phyloP scores from a whole-genome alignment of 2,329 filamentous ascomycete genomes.

The Teratosphaeria epicoccoides region DNA sequence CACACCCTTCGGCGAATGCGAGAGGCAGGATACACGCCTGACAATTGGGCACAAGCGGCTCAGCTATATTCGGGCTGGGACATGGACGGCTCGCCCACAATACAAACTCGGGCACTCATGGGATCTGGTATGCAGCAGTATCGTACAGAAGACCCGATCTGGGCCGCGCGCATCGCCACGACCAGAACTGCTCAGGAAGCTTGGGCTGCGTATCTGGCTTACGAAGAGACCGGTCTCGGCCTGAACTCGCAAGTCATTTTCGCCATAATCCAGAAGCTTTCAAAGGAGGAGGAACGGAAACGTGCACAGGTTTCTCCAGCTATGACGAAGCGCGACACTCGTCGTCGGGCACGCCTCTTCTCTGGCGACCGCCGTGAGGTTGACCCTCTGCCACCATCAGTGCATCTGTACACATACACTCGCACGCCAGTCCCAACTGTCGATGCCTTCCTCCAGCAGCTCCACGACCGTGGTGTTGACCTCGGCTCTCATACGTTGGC shows the following conservation, averaged over 20 bases:
- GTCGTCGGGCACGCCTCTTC: slow-evolving; percentile 21
- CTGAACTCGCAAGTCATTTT: slow-evolving; percentile 38
- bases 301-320: neutral
- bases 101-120: slow-evolving; percentile 41
- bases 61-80: slow-evolving; percentile 52
- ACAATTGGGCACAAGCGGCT: slow-evolving; percentile 44
- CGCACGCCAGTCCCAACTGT: slow-evolving; percentile 51
- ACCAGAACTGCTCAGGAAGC: slow-evolving; percentile 53
- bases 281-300: slow-evolving; percentile 23
- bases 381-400: slow-evolving; percentile 45
- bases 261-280: slow-evolving; percentile 48
- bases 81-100: slow-evolving; percentile 50
- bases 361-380: slow-evolving; percentile 53
- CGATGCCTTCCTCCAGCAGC: slow-evolving; percentile 48
- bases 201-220: slow-evolving; percentile 54
- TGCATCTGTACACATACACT: slow-evolving; percentile 55
- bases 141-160: slow-evolving; percentile 26
- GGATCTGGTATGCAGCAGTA: neutral
- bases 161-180: slow-evolving; percentile 48
- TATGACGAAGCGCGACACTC: neutral
- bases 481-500: slow-evolving; percentile 43
- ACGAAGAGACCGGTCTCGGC: slow-evolving; percentile 34
- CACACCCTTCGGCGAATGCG: slow-evolving; percentile 46
- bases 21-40: slow-evolving; percentile 46
- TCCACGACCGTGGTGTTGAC: slow-evolving; percentile 41